These are phyloP conservation scores for Salvia rosmarinus DNA, from an alignment of 257 asterid genomes.

Conservation along the genomic window DNA sequence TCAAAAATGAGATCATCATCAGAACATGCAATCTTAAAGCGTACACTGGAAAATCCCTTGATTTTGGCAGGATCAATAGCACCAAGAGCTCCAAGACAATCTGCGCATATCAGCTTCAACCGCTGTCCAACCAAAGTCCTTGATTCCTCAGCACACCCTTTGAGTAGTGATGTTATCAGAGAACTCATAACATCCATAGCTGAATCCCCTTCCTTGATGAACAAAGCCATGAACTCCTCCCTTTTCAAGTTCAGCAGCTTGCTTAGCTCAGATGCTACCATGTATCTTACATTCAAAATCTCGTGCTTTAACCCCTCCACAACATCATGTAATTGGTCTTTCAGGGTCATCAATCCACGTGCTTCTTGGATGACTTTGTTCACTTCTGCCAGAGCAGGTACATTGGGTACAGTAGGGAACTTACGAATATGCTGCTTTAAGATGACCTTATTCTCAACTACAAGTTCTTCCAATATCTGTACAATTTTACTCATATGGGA, in stretches of 20 bases:
- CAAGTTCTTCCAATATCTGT: conserved; percentile 90
- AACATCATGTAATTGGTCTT: conserved; percentile 80
- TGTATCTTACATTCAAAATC: conserved; percentile 89
- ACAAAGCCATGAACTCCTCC: conserved; percentile 69
- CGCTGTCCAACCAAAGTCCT: conserved; percentile 88
- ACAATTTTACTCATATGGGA: conserved; percentile 65
- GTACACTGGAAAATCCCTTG: conserved; percentile 64
- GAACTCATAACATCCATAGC: conserved; percentile 81
- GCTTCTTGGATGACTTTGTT: conserved; percentile 86
- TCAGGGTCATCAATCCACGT: conserved; percentile 71
- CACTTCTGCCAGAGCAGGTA: conserved; percentile 81
- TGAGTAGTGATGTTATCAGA: conserved; percentile 80
- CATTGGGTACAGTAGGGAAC: conserved; percentile 86
- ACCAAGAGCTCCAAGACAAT: conserved; percentile 95
- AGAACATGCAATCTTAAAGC: conserved; percentile 94
- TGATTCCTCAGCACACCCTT: conserved; percentile 98
- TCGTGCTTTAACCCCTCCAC: conserved; percentile 91
- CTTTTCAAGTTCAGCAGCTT: conserved; percentile 74
- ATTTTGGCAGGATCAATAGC: conserved; percentile 98
- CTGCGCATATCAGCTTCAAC: conserved; percentile 86
- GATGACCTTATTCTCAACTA: conserved; percentile 67
- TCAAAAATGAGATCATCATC: conserved; percentile 96
- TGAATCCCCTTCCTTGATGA: conserved; percentile 70
- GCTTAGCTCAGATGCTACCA: conserved; percentile 93
- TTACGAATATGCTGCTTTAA: conserved; percentile 80